Evolutionary conservation across 2,329 filamentous ascomycete species (phyloP).

Genomic region (Xylariaceae sp.): DNA sequence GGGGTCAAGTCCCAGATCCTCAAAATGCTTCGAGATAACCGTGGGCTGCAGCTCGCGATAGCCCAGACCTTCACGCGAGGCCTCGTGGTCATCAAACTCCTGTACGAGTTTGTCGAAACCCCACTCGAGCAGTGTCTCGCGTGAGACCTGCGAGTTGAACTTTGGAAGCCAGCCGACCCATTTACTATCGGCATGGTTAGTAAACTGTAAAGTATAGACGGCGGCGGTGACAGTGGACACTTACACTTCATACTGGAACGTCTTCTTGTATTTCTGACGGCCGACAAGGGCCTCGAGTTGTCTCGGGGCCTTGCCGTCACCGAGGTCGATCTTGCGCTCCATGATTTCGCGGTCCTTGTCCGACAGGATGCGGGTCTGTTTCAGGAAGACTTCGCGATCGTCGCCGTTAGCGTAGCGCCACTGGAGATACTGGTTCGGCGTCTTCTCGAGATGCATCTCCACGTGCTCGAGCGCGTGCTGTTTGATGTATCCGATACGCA

Average conservation of each 20-base stretch:
- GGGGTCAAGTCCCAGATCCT: conserved; percentile 90
- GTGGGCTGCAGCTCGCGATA: conserved; percentile 91
- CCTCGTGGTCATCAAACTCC: conserved; percentile 98
- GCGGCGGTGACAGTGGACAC: conserved; percentile 27
- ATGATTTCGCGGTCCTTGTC: conserved; percentile 83
- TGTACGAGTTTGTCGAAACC: conserved; percentile 93
- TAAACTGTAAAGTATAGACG: conserved; percentile 22
- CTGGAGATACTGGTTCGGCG: conserved; percentile 96
- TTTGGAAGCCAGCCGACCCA: conserved; percentile 87
- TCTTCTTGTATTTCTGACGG: conserved; percentile 98
- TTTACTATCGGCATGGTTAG: conserved; percentile 52
- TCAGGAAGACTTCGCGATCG: conserved; percentile 93
- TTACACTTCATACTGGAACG: conserved; percentile 94
- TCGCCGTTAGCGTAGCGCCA: conserved; percentile 98
- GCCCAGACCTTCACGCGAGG: conserved; percentile 94
- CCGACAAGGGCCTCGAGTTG: conserved; percentile 87
- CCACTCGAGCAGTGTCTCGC: conserved; percentile 79
- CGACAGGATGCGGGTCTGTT: conserved; percentile 89
- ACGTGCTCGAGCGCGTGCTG: conserved; percentile 99
- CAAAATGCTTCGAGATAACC: conserved; percentile 95
- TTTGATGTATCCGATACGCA: conserved; percentile 99
- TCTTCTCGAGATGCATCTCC: conserved; percentile 99
- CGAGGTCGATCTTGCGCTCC: conserved; percentile 81
- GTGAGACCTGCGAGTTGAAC: conserved; percentile 85
- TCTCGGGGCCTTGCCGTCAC: conserved; percentile 70